phyloP scores from a whole-genome alignment of 164 flowering plant genomes.

The Vitis labrusca region DNA sequence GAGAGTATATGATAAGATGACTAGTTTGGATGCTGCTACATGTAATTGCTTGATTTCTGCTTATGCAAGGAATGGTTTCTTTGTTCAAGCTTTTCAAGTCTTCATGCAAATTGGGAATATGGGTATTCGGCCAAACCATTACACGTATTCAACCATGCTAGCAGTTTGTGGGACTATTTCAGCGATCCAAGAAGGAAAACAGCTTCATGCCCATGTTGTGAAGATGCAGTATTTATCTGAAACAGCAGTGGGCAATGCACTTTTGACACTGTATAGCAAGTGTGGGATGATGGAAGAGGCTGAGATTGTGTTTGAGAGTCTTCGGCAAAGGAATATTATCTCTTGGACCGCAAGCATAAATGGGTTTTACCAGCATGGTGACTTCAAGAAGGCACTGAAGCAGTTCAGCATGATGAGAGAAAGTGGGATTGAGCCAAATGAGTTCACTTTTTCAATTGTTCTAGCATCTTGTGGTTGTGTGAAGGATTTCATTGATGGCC shows the following conservation, averaged over 20 bases:
- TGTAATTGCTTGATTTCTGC: slow-evolving; percentile 22
- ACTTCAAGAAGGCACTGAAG: slow-evolving; percentile 17
- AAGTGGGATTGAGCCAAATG: slow-evolving; percentile 21
- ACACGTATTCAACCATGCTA: slow-evolving; percentile 18
- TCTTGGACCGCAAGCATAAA: slow-evolving; percentile 32
- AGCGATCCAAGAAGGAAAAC: slow-evolving; percentile 14
- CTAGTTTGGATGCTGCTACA: slow-evolving; percentile 12
- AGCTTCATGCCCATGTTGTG: slow-evolving; percentile 22
- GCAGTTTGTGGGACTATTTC: slow-evolving; percentile 12
- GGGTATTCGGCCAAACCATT: slow-evolving; percentile 11
- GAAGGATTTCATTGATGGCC: slow-evolving; percentile 5
- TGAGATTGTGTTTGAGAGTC: slow-evolving; percentile 16
- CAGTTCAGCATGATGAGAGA: slow-evolving; percentile 18
- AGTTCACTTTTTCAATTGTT: slow-evolving; percentile 14
- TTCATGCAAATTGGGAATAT: slow-evolving; percentile 9
- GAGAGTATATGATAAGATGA: slow-evolving; percentile 4
- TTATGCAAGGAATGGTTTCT: slow-evolving; percentile 17
- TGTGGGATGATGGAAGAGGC: slow-evolving; percentile 23
- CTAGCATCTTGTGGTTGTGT: slow-evolving; percentile 19
- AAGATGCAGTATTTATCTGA: slow-evolving; percentile 18
- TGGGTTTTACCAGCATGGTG: slow-evolving; percentile 18
- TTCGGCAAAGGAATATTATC: slow-evolving; percentile 17
- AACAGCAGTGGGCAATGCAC: slow-evolving; percentile 22
- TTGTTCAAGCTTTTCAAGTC: slow-evolving; percentile 13
- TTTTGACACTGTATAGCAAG: slow-evolving; percentile 26